A percentile compares a stretch with the other conserved stretches of the same genome.
Conservation (phyloP, 176 grass and related monocot species). For the Miscanthus lutarioriparius region DNA sequence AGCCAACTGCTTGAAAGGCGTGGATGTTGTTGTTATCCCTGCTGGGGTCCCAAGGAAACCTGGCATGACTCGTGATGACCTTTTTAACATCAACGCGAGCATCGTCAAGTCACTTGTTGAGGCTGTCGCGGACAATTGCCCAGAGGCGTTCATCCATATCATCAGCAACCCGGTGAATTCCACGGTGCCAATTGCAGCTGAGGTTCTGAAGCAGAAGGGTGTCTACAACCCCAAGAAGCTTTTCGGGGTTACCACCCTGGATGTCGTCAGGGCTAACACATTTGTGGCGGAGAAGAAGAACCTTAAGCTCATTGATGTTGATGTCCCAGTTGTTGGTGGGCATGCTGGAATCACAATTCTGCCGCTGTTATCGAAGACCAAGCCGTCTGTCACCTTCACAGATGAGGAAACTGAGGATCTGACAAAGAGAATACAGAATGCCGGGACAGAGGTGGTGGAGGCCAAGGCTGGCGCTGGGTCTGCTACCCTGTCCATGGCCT, state of each 20-base stretch:
- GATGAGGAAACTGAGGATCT: constrained; percentile 63
- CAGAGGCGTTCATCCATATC: constrained; percentile 75
- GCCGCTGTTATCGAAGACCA: constrained; percentile 68
- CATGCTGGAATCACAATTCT: constrained; percentile 86
- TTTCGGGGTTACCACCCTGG: constrained; percentile 74
- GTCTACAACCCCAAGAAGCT: constrained; percentile 77
- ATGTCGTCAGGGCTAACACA: constrained; percentile 81
- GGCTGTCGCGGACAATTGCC: constrained; percentile 78
- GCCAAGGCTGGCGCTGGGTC: constrained; percentile 83
- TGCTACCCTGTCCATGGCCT: constrained; percentile 84
- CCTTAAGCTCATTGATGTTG: constrained; percentile 71
- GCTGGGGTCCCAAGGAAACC: constrained; percentile 82
- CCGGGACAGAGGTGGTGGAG: constrained; percentile 79
- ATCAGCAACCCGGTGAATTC: constrained; percentile 94
- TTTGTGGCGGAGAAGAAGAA: constrained; percentile 84
- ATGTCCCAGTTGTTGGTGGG: constrained; percentile 81
- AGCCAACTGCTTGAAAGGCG: constrained; percentile 68
- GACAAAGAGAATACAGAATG: constrained; percentile 85
- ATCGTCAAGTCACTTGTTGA: constrained; percentile 82
- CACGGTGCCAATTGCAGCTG: constrained; percentile 75
- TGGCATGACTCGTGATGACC: constrained; percentile 87
- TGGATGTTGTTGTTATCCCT: constrained; percentile 84
- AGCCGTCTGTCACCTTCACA: constrained; percentile 60
- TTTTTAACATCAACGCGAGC: constrained; percentile 77
- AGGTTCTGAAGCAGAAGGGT: constrained; percentile 82